Evolutionary conservation across 805 yeast genomes (phyloP).

Genomic region (Barnettozyma vustinii): DNA sequence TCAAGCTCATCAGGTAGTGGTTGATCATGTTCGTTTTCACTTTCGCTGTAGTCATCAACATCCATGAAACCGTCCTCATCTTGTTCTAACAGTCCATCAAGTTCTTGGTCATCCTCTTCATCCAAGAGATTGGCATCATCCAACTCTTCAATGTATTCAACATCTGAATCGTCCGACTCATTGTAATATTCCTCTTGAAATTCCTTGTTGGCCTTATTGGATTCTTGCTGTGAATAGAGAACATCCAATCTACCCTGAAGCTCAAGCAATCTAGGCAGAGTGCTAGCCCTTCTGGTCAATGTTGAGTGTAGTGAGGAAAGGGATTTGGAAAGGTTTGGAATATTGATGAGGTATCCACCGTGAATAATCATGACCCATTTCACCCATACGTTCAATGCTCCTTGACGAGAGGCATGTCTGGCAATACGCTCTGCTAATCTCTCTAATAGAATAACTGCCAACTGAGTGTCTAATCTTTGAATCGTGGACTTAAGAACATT

Average conservation of each 20-base stretch:
- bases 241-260: conserved; percentile 79
- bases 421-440: conserved; percentile 56
- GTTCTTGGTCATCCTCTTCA: conserved; percentile 45
- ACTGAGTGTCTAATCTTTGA: conserved; percentile 46
- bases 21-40: conserved; percentile 29
- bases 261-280: conserved; percentile 68
- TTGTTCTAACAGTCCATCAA: conserved; percentile 30
- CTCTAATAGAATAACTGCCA: conserved; percentile 53
- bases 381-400: conserved; percentile 64
- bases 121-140: conserved; percentile 42
- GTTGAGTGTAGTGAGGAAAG: conserved; percentile 62
- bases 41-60: conserved; percentile 21
- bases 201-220: conserved; percentile 42
- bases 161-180: conserved; percentile 29
- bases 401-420: conserved; percentile 49
- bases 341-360: conserved; percentile 57
- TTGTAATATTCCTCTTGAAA: conserved; percentile 31
- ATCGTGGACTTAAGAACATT: conserved; percentile 49
- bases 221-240: conserved; percentile 57
- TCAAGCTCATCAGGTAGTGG: conserved; percentile 29
- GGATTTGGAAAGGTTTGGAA: conserved; percentile 45
- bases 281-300: conserved; percentile 56
- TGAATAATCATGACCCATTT: conserved; percentile 80
- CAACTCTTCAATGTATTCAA: conserved; percentile 69
- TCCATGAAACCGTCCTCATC: conserved; percentile 26